phyloP scores from a whole-genome alignment of 176 grass and related monocot genomes.

The Lolium perenne region DNA sequence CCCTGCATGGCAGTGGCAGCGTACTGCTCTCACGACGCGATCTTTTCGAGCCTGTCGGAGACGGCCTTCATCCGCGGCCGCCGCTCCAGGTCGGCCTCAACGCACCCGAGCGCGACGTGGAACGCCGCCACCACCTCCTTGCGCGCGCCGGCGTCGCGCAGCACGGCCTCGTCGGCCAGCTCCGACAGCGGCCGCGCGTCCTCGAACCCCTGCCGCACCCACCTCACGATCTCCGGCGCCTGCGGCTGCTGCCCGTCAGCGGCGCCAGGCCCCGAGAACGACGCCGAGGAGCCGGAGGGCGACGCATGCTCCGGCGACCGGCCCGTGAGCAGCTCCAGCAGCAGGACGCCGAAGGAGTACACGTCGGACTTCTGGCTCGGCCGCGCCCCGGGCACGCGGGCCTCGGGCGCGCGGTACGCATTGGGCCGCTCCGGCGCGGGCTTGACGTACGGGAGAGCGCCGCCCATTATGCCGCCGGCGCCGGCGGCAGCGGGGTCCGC shows the following conservation, averaged over 20 bases:
- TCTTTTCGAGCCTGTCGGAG: slow-evolving; percentile 70
- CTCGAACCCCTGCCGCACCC: slow-evolving; percentile 70
- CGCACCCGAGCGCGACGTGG: slow-evolving; percentile 81
- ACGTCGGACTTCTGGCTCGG: slow-evolving; percentile 76
- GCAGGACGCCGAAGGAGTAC: slow-evolving; percentile 73
- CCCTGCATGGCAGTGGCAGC: not conserved
- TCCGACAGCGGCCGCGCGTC: slow-evolving; percentile 82
- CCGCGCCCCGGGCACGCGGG: not conserved
- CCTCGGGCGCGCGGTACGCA: slow-evolving; percentile 68
- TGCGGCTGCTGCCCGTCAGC: slow-evolving; percentile 16
- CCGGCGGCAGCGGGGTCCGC: slow-evolving; percentile 25
- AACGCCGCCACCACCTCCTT: slow-evolving; percentile 81
- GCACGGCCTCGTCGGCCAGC: slow-evolving; percentile 68
- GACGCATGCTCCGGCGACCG: slow-evolving; percentile 46
- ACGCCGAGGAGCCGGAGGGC: not conserved
- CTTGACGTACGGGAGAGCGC: slow-evolving; percentile 53
- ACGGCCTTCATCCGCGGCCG: slow-evolving; percentile 76
- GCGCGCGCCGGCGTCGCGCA: slow-evolving; percentile 70
- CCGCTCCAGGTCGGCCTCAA: slow-evolving; percentile 69
- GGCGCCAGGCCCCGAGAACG: slow-evolving; percentile 11
- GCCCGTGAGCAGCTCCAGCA: slow-evolving; percentile 80
- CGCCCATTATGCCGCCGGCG: slow-evolving; percentile 42
- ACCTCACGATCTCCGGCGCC: slow-evolving; percentile 61
- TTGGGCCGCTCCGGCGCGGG: slow-evolving; percentile 28
- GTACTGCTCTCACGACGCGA: slow-evolving; percentile 26